Conservation (phyloP, 441 rosid species). For the Theobroma grandiflorum region DNA sequence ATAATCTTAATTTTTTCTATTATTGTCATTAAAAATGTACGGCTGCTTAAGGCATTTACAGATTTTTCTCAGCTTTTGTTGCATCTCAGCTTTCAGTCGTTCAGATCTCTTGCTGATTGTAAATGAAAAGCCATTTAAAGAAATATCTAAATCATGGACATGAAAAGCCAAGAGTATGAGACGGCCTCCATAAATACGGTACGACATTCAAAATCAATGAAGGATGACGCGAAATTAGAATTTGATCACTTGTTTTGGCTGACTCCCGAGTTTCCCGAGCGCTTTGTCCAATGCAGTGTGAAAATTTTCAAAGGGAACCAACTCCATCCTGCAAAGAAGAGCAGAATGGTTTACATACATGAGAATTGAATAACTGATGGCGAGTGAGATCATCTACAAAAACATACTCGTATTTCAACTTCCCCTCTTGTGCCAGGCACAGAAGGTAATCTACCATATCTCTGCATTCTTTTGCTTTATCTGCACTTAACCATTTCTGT, state of each 20-base stretch:
- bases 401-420: slow-evolving; percentile 84
- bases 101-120: neutral
- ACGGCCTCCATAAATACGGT: neutral
- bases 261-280: slow-evolving; percentile 79
- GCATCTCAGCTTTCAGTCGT: neutral
- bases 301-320: slow-evolving; percentile 70
- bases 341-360: neutral
- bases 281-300: slow-evolving; percentile 69
- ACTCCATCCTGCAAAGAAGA: slow-evolving; percentile 64
- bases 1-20: neutral
- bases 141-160: neutral
- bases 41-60: neutral
- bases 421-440: slow-evolving; percentile 59
- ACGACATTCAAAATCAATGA: neutral
- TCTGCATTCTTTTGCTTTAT: slow-evolving; percentile 70
- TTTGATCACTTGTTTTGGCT: slow-evolving; percentile 84
- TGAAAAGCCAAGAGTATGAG: neutral
- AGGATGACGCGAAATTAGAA: slow-evolving; percentile 45
- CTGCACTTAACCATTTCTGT: slow-evolving; percentile 75
- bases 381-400: neutral
- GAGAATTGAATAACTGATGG: neutral
- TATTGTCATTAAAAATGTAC: neutral
- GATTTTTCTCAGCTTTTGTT: neutral
- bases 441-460: slow-evolving; percentile 80
- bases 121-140: neutral